A percentile compares a stretch with the other conserved stretches of the same genome.
phyloP scores from a whole-genome alignment of 108 stramenopile genomes.

The Stephanodiscus minutulus region DNA sequence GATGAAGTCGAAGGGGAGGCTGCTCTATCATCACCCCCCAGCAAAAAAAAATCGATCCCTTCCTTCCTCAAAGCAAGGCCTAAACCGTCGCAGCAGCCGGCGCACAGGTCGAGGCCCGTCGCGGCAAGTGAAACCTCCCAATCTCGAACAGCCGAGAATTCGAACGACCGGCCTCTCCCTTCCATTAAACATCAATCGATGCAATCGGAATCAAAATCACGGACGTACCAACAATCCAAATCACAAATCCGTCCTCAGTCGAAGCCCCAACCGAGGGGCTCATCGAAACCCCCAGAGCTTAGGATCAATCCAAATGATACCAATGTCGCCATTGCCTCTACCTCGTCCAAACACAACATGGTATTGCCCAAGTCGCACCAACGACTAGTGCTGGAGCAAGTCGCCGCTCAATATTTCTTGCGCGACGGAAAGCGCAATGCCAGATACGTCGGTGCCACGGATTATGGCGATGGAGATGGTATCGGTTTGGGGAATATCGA shows the following conservation, averaged over 20 bases:
- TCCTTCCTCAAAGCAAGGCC: conserved; percentile 3
- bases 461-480: background rate
- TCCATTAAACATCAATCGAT: background rate
- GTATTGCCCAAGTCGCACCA: conserved; percentile 35
- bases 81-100: background rate
- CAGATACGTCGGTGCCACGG: conserved; percentile 7
- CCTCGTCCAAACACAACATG: conserved; percentile 3
- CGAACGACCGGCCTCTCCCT: background rate
- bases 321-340: background rate
- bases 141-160: background rate
- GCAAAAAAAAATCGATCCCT: no score
- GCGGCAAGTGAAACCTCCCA: background rate
- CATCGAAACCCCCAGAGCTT: background rate
- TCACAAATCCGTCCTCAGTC: background rate
- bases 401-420: conserved; percentile 36
- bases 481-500: conserved; percentile 7
- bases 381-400: conserved; percentile 32
- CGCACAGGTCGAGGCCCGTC: background rate
- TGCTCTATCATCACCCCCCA: no score
- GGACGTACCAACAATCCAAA: background rate
- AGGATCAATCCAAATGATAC: background rate
- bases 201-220: background rate
- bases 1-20: no score
- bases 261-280: background rate
- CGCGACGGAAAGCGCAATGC: background rate